phyloP scores from a whole-genome alignment of 2,329 filamentous ascomycete genomes.

The Talaromyces albobiverticillius region DNA sequence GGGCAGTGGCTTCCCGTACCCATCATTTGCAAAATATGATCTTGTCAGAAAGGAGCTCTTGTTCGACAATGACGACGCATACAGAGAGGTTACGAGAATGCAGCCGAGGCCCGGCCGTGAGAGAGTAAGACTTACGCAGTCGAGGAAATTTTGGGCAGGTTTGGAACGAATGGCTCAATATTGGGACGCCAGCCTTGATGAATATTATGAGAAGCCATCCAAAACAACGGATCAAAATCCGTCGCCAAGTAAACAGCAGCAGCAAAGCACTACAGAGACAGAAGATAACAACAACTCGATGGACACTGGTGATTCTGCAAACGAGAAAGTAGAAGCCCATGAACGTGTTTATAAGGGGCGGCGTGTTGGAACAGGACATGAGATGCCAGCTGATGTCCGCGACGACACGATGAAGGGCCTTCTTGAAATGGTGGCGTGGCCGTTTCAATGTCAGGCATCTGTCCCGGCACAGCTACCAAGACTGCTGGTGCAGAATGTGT shows the following conservation, averaged over 20 bases:
- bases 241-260: neutral
- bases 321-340: conserved; percentile 5
- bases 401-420: conserved; percentile 56
- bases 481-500: conserved; percentile 49
- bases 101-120: conserved; percentile 42
- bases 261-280: neutral
- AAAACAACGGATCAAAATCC: neutral
- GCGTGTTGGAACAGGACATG: conserved; percentile 54
- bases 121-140: conserved; percentile 52
- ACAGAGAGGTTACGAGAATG: conserved; percentile 53
- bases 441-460: conserved; percentile 55
- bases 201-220: conserved; percentile 47
- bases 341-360: conserved; percentile 54
- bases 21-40: conserved; percentile 49
- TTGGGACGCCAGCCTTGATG: conserved; percentile 60
- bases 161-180: conserved; percentile 60
- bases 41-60: conserved; percentile 50
- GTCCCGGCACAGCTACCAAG: conserved; percentile 46
- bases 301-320: conserved; percentile 8
- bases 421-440: conserved; percentile 57
- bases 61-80: conserved; percentile 56
- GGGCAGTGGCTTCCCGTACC: conserved; percentile 50
- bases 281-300: neutral
- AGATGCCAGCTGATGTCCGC: conserved; percentile 59
- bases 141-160: conserved; percentile 59